Percentiles rank a stretch among this genome's conserved stretches.
Evolutionary conservation across 2,329 filamentous ascomycete genomes (phyloP).

Genomic region (Pseudocercospora vitis): DNA sequence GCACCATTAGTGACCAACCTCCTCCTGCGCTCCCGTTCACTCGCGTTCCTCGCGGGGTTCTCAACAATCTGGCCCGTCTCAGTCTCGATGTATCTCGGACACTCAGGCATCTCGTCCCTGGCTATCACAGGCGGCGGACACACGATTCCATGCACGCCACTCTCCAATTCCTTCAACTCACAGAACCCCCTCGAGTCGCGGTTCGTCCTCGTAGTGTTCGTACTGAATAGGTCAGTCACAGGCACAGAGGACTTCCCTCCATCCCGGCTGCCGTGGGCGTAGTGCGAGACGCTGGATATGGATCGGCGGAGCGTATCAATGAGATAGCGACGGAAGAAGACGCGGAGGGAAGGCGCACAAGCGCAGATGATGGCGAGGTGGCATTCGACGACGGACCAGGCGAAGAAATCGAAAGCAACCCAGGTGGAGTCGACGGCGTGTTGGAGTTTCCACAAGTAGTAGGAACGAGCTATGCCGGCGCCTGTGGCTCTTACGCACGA

Average conservation of each 20-base stretch:
- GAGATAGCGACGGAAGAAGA: slow-evolving; percentile 34
- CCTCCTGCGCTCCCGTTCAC: too few relatives aligned
- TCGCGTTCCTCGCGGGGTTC: neutral
- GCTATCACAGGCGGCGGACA: slow-evolving; percentile 16
- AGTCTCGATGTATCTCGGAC: neutral
- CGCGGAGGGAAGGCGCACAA: slow-evolving; percentile 33
- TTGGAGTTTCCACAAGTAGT: slow-evolving; percentile 27
- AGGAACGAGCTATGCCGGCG: slow-evolving; percentile 28
- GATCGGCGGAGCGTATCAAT: slow-evolving; percentile 22
- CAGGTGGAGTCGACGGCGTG: slow-evolving; percentile 28
- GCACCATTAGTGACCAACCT: too few relatives aligned
- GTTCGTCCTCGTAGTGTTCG: neutral
- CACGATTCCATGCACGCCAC: slow-evolving; percentile 16
- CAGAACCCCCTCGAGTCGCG: slow-evolving; percentile 11
- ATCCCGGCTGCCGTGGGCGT: slow-evolving; percentile 10
- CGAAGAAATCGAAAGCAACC: slow-evolving; percentile 32
- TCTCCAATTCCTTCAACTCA: slow-evolving; percentile 18
- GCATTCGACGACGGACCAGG: slow-evolving; percentile 33
- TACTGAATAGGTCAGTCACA: slow-evolving; percentile 4
- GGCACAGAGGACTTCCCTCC: neutral
- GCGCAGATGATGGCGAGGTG: slow-evolving; percentile 37
- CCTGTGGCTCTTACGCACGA: slow-evolving; percentile 32
- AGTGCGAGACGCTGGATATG: slow-evolving; percentile 19
- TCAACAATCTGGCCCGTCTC: neutral
- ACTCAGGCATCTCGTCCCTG: neutral